Base-by-base conservation (phyloP, 2,329 filamentous ascomycete species). In the Cryphonectria parasitica region DNA sequence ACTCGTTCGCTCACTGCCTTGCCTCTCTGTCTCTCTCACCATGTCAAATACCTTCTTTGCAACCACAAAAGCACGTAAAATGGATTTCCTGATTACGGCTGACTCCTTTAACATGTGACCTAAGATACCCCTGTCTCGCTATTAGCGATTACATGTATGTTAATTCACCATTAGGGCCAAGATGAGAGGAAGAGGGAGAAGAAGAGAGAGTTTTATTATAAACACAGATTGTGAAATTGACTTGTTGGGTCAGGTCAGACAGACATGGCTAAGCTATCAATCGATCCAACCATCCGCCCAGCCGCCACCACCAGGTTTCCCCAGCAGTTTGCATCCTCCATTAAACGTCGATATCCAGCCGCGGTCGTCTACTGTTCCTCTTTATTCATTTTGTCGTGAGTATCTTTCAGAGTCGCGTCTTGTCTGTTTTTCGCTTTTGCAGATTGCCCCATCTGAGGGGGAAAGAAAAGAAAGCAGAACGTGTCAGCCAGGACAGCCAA, bases 251-350 rank as follows among this genome's bases (percentile, higher is more conserved):
- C 19, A n/a, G 58, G 31, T 39, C 34, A 61, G 58, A n/a, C 34
- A 61, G 58, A n/a, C 34, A 22, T 3, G 58, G 58, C 58, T 61
- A 39, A 25, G 58, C 58, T 61, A n/a, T 61, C 34, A 13, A 61
- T 58, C 58, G 31, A 61, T 13, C 45, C 34, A n/a, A 11, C 34
- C 31, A 31, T 34, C 31, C 58, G n/a, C 8, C 5, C 22, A 49
- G 22, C 45, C 45, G 22, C 19, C 22, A 8, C 19, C 8, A n/a
- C 7, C 45, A 49, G 45, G 22, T 49, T 11, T 49, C 6, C 45
- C 45, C 45, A 49, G 19, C n/a, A 49, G 5, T 19, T 49, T 49
- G 15, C 58, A 15, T 61, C 58, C 28, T 61, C 31, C 22, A 61
- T 61, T 61, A 61, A 61, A n/a, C 31, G 39, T 61, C 58, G 22